Evolutionary conservation across 164 flowering plant species (phyloP), one percentile per base, ranked within the genome.

Genomic region (Liriodendron chinense): DNA sequence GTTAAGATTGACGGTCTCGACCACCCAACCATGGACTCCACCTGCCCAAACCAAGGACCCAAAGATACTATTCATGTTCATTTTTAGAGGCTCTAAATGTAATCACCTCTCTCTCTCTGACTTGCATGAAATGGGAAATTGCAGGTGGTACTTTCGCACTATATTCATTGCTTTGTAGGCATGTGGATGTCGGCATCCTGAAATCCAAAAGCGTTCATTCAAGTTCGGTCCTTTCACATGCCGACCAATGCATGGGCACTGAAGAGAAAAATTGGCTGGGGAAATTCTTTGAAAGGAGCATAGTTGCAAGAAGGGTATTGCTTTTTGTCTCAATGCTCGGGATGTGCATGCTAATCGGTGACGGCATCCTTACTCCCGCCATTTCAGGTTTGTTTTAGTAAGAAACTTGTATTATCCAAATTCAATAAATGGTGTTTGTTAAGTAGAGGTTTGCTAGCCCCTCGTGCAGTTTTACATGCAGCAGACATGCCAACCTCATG

Each of bases 111-210:
- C 13, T 26, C 24, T 12, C 25, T 21, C 13, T 21, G 34, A 22
- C 16, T 57, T 25, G 67, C 67, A 9, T 61, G 63, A 26, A 71
- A 71, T 50, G 63, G 48, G 20, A 7, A 67, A 63, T 72, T 86
- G 84, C 89, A 92, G 97, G 97, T 59, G 97, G 97, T 63, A 91
- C 95, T 61, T 93, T 93, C 82, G 97, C 97, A 23, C 70, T 91
- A 74, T 93, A 93, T 80, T 91, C 97, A 16, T 69, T 87, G 77
- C 91, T 93, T 47, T 91, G 97, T 74, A 83, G 93, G 75, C 80
- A 93, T 73, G 72, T 87, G 81, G 82, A 91, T 69, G 83, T 91
- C 74, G 92, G 94, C 20, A 77, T 85, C 65, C 84, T 85, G 64
- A 56, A 69, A 73, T 79, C 87, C 28, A 86, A 78, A 72, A 48